These are phyloP conservation scores for Aaosphaeria arxii DNA, from an alignment of 2,329 filamentous ascomycete genomes.

Conservation along the genomic window DNA sequence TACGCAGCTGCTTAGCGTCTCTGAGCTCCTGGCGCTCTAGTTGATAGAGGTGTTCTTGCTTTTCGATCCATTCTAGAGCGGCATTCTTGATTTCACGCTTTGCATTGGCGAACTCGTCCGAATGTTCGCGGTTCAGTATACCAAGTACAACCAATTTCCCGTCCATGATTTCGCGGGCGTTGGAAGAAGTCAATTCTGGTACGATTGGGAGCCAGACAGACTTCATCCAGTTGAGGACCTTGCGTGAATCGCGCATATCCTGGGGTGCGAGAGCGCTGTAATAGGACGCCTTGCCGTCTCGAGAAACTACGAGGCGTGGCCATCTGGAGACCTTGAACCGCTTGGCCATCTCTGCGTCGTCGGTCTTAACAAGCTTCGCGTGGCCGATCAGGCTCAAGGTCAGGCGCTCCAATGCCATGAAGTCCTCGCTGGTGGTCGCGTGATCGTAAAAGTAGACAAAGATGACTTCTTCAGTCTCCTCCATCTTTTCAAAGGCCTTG, in stretches of 20 bases:
- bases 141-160: constrained; percentile 92
- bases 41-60: constrained; percentile 87
- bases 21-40: constrained; percentile 89
- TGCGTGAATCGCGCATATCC: constrained; percentile 85
- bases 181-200: constrained; percentile 85
- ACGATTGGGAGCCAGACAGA: constrained; percentile 95
- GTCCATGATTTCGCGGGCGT: constrained; percentile 93
- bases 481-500: constrained; percentile 72
- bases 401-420: constrained; percentile 79
- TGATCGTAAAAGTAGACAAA: constrained; percentile 98
- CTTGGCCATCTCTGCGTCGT: constrained; percentile 69
- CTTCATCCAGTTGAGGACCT: constrained; percentile 89
- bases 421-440: constrained; percentile 89
- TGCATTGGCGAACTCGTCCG: constrained; percentile 73
- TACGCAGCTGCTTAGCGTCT: constrained; percentile 89
- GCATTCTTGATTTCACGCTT: constrained; percentile 93
- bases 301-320: constrained; percentile 86
- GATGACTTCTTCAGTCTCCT: constrained; percentile 91
- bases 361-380: constrained; percentile 88
- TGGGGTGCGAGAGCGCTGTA: constrained; percentile 83
- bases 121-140: constrained; percentile 75
- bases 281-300: constrained; percentile 86
- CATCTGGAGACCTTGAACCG: constrained; percentile 95
- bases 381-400: constrained; percentile 87
- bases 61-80: constrained; percentile 96